A percentile compares a stretch with the other conserved stretches of the same genome.
phyloP scores from a whole-genome alignment of 1,284 basidiomycete genomes.

The Cryptococcus amylolentus region DNA sequence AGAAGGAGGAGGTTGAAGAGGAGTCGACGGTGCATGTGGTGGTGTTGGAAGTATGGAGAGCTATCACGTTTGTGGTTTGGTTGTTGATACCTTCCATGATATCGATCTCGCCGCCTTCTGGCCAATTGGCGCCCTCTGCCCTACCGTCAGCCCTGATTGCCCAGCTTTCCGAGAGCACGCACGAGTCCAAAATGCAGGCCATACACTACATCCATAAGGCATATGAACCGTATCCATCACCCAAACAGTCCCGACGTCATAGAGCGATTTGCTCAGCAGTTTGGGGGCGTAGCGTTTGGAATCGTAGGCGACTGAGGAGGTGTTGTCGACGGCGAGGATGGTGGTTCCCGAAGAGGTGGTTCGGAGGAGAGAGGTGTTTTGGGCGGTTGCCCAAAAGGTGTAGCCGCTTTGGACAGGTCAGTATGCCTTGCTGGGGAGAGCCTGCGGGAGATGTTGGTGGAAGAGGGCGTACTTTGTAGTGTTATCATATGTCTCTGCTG shows the following conservation, averaged over 20 bases:
- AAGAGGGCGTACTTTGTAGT: slow-evolving; percentile 35
- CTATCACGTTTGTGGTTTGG: slow-evolving; percentile 41
- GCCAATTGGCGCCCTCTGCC: slow-evolving; percentile 42
- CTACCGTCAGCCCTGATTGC: too few relatives aligned
- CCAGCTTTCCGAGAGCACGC: not conserved
- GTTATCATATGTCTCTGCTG: slow-evolving; percentile 36
- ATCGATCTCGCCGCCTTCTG: slow-evolving; percentile 41
- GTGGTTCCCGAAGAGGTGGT: slow-evolving; percentile 66
- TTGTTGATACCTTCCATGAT: slow-evolving; percentile 46
- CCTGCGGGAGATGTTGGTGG: too few relatives aligned
- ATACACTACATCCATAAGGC: slow-evolving; percentile 51
- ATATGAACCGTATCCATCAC: slow-evolving; percentile 65
- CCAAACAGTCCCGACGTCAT: slow-evolving; percentile 63
- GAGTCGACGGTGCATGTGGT: slow-evolving; percentile 23
- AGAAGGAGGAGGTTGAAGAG: not conserved
- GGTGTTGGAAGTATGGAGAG: slow-evolving; percentile 34
- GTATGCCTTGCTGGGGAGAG: not conserved
- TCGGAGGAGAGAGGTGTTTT: slow-evolving; percentile 48
- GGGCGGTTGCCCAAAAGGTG: slow-evolving; percentile 46
- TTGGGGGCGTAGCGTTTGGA: slow-evolving; percentile 68
- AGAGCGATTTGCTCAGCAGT: slow-evolving; percentile 60
- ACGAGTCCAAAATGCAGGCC: slow-evolving; percentile 36
- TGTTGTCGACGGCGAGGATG: slow-evolving; percentile 59
- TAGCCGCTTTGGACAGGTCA: slow-evolving; percentile 57
- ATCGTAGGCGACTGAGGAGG: slow-evolving; percentile 50